Base-by-base conservation (phyloP, 31 red algal species). In the Asparagopsis taxiformis region DNA sequence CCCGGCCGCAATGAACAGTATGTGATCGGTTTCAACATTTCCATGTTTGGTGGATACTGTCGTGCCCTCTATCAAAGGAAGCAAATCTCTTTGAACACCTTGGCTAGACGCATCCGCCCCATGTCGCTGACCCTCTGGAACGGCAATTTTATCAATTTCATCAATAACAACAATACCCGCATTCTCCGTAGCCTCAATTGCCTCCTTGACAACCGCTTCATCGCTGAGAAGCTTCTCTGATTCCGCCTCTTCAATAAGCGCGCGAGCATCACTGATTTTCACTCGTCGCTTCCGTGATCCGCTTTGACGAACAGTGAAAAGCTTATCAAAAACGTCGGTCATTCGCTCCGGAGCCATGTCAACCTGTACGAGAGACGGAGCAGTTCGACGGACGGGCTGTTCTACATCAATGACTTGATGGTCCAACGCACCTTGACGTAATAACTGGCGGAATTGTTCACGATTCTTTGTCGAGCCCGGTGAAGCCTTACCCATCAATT, bases 81-180 rank as follows among this genome's bases (percentile, higher is more conserved):
- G 71, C 46, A 96, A 62, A 57, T 96, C 93, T 5, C 93, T 59
- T 34, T 96, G 93, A 21, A 96, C 93, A 38, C 93, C 93, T 61
- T 91, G 72, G 30, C 71, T 70, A 43, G 88, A 91, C 1, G 88
- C 93, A 60, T 96, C 93, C 2, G 93, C 87, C 11, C 93, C 87
- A 46, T 87, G 80, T 34, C 91, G 60, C 59, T 63, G 70, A 48
- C 75, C 73, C 48, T 49, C 69, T 1, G 88, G 93, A 32, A 75
- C 72, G 34, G 71, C 77, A 60, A 91, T 87, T 70, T 96, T 96
- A 75, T 96, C 93, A 60, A 96, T 91, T 59, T 96, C 93, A 73
- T 96, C 93, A 68, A 96, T 85, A 19, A 96, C 81, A 1, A 96
- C 93, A 80, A 96, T 96, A 13, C 93, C 93, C 31, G 84, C 71